phyloP scores from a whole-genome alignment of 2,329 filamentous ascomycete genomes.

The Cyanodermella asteris region DNA sequence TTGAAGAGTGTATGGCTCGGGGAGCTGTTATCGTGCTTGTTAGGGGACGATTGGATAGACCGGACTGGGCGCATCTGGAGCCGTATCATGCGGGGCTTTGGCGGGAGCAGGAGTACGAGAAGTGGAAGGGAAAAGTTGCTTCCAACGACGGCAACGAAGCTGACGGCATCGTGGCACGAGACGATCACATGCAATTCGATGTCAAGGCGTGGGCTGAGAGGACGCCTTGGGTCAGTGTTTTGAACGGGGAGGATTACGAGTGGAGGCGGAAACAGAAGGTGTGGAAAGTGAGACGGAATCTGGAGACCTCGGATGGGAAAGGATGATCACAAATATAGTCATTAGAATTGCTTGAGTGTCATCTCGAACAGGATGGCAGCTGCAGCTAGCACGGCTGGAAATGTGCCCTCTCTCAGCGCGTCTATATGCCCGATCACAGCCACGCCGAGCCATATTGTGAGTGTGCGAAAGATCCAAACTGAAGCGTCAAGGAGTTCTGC shows the following conservation, averaged over 20 bases:
- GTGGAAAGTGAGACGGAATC: constrained; percentile 5
- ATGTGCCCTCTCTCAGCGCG: too few relatives aligned
- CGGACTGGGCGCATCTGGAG: constrained; percentile 23
- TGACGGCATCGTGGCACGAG: constrained; percentile 13
- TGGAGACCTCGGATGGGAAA: too few relatives aligned
- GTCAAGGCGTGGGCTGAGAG: constrained; percentile 3
- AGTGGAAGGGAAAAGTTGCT: constrained; percentile 12
- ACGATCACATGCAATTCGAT: too few relatives aligned
- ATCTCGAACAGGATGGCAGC: too few relatives aligned
- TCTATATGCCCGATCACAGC: too few relatives aligned
- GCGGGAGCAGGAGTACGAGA: constrained; percentile 4
- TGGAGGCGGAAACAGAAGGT: constrained; percentile 3
- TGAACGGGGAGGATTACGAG: constrained; percentile 1
- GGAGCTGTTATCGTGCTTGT: constrained; percentile 24
- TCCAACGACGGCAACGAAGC: constrained; percentile 19
- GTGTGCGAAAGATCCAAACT: constrained; percentile 6
- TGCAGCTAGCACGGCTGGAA: too few relatives aligned
- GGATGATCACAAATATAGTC: too few relatives aligned
- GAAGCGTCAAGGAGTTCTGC: constrained; percentile 7
- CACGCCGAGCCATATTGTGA: constrained; percentile 4
- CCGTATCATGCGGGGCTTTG: constrained; percentile 11
- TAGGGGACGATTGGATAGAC: constrained; percentile 22
- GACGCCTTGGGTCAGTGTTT: constrained; percentile 5
- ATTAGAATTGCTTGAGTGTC: too few relatives aligned
- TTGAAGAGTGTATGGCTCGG: constrained; percentile 14